Conservation (phyloP, 2,329 filamentous ascomycete genomes). For the Hypoxylon sp. region DNA sequence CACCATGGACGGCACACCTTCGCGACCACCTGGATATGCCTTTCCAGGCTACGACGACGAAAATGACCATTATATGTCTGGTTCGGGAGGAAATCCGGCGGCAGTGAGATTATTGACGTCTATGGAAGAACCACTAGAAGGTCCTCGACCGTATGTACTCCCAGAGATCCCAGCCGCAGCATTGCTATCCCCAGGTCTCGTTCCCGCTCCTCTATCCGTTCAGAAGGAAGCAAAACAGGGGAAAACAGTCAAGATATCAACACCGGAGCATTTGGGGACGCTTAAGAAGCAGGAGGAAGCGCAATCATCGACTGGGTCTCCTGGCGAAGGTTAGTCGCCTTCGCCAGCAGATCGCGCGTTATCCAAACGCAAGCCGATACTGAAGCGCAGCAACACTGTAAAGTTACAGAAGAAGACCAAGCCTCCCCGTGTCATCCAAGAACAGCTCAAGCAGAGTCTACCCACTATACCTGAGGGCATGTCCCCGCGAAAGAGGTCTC, state of each 20-base stretch:
- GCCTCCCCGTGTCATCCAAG: slow-evolving; percentile 51
- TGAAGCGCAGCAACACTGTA: slow-evolving; percentile 58
- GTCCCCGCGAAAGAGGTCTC: slow-evolving; percentile 60
- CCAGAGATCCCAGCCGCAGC: slow-evolving; percentile 45
- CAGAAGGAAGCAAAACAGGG: slow-evolving; percentile 42
- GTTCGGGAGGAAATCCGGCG: slow-evolving; percentile 63
- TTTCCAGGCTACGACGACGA: slow-evolving; percentile 71
- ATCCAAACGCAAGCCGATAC: slow-evolving; percentile 48
- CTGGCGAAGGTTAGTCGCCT: slow-evolving; percentile 34
- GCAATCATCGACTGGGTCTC: slow-evolving; percentile 47
- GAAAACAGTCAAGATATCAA: slow-evolving; percentile 53
- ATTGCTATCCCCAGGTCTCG: slow-evolving; percentile 44
- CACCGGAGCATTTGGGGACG: slow-evolving; percentile 56
- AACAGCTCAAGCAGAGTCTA: slow-evolving; percentile 59
- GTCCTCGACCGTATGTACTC: slow-evolving; percentile 69
- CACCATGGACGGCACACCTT: slow-evolving; percentile 67
- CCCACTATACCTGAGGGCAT: slow-evolving; percentile 68
- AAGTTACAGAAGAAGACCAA: slow-evolving; percentile 66
- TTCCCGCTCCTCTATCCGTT: slow-evolving; percentile 50
- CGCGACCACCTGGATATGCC: slow-evolving; percentile 70
- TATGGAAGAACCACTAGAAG: slow-evolving; percentile 68
- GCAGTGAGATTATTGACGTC: slow-evolving; percentile 74
- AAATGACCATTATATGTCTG: slow-evolving; percentile 61
- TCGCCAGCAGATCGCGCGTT: slow-evolving; percentile 34
- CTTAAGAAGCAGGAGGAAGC: slow-evolving; percentile 59